phyloP scores from a whole-genome alignment of 257 asterid species.

The Avicennia marina region DNA sequence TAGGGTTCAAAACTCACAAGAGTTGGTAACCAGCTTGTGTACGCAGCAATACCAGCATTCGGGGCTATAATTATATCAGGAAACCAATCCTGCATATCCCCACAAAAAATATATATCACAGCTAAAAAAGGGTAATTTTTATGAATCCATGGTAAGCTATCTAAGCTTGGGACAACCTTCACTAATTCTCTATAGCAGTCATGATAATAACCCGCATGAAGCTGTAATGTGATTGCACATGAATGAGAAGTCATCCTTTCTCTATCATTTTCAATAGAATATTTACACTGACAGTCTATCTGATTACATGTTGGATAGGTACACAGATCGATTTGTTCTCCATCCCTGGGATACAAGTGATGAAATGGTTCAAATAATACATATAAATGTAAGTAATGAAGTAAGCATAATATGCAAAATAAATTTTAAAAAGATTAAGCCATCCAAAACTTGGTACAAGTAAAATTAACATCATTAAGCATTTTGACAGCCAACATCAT shows the following conservation, averaged over 20 bases:
- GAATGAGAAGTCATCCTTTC: constrained; percentile 18
- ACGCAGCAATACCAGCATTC: constrained; percentile 95
- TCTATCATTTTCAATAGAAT: constrained; percentile 18
- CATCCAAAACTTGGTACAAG: not conserved
- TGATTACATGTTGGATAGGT: constrained; percentile 51
- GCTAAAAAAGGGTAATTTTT: not conserved
- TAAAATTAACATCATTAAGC: not conserved
- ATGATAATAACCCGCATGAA: constrained; percentile 81
- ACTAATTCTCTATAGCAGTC: constrained; percentile 45
- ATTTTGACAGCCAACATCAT: not conserved
- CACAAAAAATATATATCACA: constrained; percentile 1
- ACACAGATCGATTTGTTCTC: constrained; percentile 52
- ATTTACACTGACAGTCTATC: constrained; percentile 61
- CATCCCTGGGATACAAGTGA: constrained; percentile 49
- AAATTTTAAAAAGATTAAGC: not conserved
- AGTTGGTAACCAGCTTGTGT: constrained; percentile 86
- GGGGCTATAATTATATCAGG: constrained; percentile 76
- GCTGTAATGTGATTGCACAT: constrained; percentile 42
- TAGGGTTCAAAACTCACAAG: constrained; percentile 48
- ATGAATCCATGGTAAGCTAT: not conserved
- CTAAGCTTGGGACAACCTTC: constrained; percentile 41
- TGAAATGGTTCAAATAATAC: not conserved
- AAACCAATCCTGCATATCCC: constrained; percentile 42
- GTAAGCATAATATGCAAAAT: not conserved
- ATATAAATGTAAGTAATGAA: not conserved